phyloP scores from a whole-genome alignment of 768 basidiomycete genomes.

The Tulasnella sp. region DNA sequence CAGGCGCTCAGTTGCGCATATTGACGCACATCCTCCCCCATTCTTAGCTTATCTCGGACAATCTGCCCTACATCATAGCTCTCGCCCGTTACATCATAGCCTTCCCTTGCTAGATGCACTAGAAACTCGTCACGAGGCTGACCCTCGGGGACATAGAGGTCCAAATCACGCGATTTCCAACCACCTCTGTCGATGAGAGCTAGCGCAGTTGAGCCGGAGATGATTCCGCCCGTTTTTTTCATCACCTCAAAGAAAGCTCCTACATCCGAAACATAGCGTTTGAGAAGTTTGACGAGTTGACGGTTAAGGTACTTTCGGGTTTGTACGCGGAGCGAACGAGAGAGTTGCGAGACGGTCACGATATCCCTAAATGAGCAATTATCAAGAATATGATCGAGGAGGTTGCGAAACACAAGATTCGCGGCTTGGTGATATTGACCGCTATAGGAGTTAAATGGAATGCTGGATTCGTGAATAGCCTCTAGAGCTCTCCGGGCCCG shows the following conservation, averaged over 20 bases:
- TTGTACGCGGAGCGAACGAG: not conserved
- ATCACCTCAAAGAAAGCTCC: not conserved
- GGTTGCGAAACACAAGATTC: not conserved
- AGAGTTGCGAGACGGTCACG: not conserved
- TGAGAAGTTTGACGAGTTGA: not conserved
- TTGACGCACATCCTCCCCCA: not conserved
- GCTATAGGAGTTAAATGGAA: too few relatives aligned
- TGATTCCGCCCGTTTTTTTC: not conserved
- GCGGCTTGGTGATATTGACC: too few relatives aligned
- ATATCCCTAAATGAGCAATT: not conserved
- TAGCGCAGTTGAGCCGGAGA: not conserved
- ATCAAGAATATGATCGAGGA: not conserved
- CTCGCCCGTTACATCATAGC: not conserved
- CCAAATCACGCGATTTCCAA: not conserved
- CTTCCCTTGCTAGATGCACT: not conserved
- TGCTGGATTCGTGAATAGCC: too few relatives aligned
- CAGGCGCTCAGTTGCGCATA: not conserved
- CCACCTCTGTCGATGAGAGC: not conserved
- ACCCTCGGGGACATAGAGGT: not conserved
- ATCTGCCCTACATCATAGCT: not conserved
- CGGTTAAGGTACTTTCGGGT: not conserved
- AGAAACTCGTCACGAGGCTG: not conserved
- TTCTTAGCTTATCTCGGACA: not conserved
- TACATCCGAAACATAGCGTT: not conserved
- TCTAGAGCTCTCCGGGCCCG: too few relatives aligned